phyloP scores from a whole-genome alignment of 2,329 filamentous ascomycete genomes.

The Volutella citrinella region DNA sequence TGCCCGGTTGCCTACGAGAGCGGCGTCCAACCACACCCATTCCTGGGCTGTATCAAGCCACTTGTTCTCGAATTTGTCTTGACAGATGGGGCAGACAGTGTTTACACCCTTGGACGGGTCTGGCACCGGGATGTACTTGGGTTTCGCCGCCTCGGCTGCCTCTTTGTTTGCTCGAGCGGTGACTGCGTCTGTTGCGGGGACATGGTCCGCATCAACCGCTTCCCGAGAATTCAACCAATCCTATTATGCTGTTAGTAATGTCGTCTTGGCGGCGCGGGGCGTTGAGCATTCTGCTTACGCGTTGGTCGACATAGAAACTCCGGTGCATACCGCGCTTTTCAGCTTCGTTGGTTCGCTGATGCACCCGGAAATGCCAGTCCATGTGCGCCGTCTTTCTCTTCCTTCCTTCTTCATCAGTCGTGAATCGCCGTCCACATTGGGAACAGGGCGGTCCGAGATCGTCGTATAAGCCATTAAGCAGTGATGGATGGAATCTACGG shows the following conservation, averaged over 20 bases:
- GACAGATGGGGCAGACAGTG: conserved; percentile 86
- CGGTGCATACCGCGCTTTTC: conserved; percentile 84
- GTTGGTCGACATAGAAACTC: conserved; percentile 91
- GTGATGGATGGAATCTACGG: conserved; percentile 70
- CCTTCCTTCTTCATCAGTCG: conserved; percentile 70
- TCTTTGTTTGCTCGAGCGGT: conserved; percentile 30
- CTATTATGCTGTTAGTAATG: conserved; percentile 39
- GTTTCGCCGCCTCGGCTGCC: conserved; percentile 42
- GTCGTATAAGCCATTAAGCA: conserved; percentile 75
- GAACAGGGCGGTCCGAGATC: conserved; percentile 82
- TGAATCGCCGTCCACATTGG: conserved; percentile 87
- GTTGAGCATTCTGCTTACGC: conserved; percentile 58
- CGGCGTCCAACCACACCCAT: conserved; percentile 93
- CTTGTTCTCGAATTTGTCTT: conserved; percentile 88
- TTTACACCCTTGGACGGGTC: conserved; percentile 73
- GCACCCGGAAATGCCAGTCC: conserved; percentile 97
- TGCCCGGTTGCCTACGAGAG: conserved; percentile 72
- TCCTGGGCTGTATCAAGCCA: conserved; percentile 94
- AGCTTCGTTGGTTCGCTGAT: conserved; percentile 82
- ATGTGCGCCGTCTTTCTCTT: conserved; percentile 88
- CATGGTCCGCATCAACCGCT: conserved; percentile 64
- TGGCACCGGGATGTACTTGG: conserved; percentile 79
- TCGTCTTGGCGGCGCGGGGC: too few relatives aligned
- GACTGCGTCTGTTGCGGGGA: conserved; percentile 31
- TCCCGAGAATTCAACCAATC: conserved; percentile 91